phyloP scores from a whole-genome alignment of 257 asterid species.

The Plantago ovata region DNA sequence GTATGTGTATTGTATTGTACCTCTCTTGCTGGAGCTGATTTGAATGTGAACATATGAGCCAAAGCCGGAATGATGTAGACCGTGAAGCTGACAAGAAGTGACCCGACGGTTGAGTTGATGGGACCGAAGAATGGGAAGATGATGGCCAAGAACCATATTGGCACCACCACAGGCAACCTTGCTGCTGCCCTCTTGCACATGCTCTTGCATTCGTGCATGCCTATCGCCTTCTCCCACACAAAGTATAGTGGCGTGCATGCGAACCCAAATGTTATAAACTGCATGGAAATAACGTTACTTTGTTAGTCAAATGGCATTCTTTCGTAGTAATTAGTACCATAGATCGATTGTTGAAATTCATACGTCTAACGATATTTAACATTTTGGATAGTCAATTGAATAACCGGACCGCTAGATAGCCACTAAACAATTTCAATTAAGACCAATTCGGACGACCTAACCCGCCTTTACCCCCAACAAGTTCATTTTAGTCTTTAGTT shows the following conservation, averaged over 20 bases:
- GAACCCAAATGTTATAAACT: constrained; percentile 95
- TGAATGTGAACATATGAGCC: constrained; percentile 79
- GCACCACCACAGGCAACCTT: constrained; percentile 78
- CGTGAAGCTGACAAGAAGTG: constrained; percentile 88
- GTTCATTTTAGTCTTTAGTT: too few species aligned
- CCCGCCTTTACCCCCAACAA: too few species aligned
- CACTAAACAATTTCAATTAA: too few species aligned
- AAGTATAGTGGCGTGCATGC: constrained; percentile 93
- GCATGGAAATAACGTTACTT: constrained; percentile 18
- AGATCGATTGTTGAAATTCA: too few species aligned
- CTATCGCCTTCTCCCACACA: constrained; percentile 94
- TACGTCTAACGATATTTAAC: too few species aligned
- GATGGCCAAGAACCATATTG: constrained; percentile 93
- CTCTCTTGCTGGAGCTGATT: constrained; percentile 79
- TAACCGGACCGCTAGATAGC: too few species aligned
- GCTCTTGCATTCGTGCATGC: constrained; percentile 91
- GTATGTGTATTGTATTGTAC: constrained; percentile 25
- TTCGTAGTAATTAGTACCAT: neutral
- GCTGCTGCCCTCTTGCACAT: constrained; percentile 83
- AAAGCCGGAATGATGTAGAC: constrained; percentile 89
- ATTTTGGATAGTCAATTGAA: too few species aligned
- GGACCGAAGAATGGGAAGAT: constrained; percentile 95
- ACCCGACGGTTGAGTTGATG: constrained; percentile 85
- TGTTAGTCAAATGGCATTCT: neutral
- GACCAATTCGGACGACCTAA: too few species aligned